Conservation (phyloP, 2,329 filamentous ascomycete genomes). For the Claviceps africana region DNA sequence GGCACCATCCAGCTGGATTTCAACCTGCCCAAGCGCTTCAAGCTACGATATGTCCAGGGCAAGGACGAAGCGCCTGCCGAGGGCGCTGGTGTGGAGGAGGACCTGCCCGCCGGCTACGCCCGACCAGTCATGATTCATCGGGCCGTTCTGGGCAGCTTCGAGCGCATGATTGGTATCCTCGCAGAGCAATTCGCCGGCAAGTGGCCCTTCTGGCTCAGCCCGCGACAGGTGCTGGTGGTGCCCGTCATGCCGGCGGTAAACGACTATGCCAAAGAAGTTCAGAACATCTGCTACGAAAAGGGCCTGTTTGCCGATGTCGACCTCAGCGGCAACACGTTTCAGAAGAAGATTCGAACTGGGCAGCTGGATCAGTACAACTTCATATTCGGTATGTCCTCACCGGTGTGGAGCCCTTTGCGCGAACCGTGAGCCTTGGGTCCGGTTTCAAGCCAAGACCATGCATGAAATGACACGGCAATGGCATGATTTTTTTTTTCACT, state of each 20-base stretch:
- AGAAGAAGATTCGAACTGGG: slow-evolving; percentile 78
- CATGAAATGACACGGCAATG: not conserved
- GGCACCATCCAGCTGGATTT: slow-evolving; percentile 92
- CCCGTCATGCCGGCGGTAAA: slow-evolving; percentile 63
- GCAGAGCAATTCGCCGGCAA: slow-evolving; percentile 77
- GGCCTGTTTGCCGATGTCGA: slow-evolving; percentile 52
- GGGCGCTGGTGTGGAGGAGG: slow-evolving; percentile 30
- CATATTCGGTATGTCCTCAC: slow-evolving; percentile 47
- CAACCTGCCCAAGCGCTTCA: slow-evolving; percentile 43
- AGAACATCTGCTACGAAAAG: slow-evolving; percentile 50
- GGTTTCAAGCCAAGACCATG: not conserved
- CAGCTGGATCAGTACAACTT: slow-evolving; percentile 76
- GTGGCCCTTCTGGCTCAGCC: slow-evolving; percentile 81
- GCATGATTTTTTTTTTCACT: not conserved
- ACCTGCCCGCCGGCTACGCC: slow-evolving; percentile 54
- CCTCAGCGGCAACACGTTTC: slow-evolving; percentile 58
- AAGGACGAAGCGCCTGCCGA: slow-evolving; percentile 28
- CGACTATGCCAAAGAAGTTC: slow-evolving; percentile 64
- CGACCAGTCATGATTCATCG: slow-evolving; percentile 80
- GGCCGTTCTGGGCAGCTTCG: slow-evolving; percentile 60
- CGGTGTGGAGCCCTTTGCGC: not conserved
- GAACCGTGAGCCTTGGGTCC: not conserved
- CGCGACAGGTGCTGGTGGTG: slow-evolving; percentile 53
- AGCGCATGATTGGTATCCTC: slow-evolving; percentile 56
- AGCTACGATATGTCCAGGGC: slow-evolving; percentile 35